Evolutionary conservation across 2,329 filamentous ascomycete species (phyloP).

Genomic region (Claviceps paspali): DNA sequence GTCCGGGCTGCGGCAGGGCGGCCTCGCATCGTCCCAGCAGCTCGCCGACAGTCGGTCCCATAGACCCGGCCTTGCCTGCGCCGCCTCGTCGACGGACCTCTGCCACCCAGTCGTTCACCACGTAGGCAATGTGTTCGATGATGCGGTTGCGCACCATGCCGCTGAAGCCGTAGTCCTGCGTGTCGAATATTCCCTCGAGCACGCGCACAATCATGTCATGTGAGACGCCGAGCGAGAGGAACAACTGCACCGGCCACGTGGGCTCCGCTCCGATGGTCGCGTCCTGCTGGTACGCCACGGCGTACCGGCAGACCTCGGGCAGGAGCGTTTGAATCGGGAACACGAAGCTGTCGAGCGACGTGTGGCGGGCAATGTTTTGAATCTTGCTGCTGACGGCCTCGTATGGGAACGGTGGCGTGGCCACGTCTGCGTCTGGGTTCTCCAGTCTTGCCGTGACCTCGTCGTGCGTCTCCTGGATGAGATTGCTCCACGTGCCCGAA

Average conservation of each 20-base stretch:
- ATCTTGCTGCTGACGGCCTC: conserved; percentile 52
- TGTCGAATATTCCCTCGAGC: conserved; percentile 41
- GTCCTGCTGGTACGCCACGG: conserved; percentile 42
- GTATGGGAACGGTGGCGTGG: conserved; percentile 42
- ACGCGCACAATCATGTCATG: conserved; percentile 40
- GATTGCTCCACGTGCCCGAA: conserved; percentile 64
- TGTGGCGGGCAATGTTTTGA: conserved; percentile 48
- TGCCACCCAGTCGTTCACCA: conserved; percentile 32
- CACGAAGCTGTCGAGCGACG: conserved; percentile 48
- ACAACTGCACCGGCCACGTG: conserved; percentile 41
- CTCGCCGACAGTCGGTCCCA: conserved; percentile 31
- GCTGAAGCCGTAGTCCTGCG: conserved; percentile 43
- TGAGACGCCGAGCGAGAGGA: conserved; percentile 39
- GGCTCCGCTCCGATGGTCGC: conserved; percentile 40
- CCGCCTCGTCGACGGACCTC: conserved; percentile 33
- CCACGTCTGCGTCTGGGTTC: conserved; percentile 24
- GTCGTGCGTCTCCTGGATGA: conserved; percentile 58
- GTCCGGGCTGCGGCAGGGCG: conserved; percentile 23
- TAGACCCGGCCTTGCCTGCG: conserved; percentile 21
- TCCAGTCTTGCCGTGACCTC: conserved; percentile 30
- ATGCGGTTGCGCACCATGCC: conserved; percentile 32
- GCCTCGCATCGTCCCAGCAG: conserved; percentile 35
- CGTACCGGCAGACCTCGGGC: conserved; percentile 47
- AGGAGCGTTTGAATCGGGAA: conserved; percentile 48
- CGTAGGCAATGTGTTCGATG: conserved; percentile 38